phyloP scores from a whole-genome alignment of 352 stramenopile species.

The Globisporangium parvum region DNA sequence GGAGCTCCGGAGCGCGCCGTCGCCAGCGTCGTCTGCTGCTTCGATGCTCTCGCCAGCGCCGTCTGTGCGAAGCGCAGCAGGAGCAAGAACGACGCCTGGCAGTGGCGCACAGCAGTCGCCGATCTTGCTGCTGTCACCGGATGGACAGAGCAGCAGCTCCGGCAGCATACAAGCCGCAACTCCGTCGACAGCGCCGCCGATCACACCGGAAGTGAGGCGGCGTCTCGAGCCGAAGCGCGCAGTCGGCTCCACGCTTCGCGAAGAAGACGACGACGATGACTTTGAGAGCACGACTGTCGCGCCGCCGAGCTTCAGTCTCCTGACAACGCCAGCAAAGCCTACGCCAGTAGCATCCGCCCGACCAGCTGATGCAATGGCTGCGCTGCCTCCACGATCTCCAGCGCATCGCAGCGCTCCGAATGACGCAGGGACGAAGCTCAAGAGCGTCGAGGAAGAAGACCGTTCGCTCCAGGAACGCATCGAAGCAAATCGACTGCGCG shows the following conservation, averaged over 20 bases:
- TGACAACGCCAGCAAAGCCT: neutral
- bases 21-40: neutral
- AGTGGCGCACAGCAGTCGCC: slow-evolving; percentile 4
- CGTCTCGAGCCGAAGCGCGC: neutral
- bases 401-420: no score
- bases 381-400: neutral
- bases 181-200: neutral
- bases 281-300: slow-evolving; percentile 5
- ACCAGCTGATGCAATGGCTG: no score
- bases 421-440: neutral
- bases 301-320: slow-evolving; percentile 11
- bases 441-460: slow-evolving; percentile 7
- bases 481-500: slow-evolving; percentile 58
- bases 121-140: slow-evolving; percentile 11
- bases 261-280: slow-evolving; percentile 8
- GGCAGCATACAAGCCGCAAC: neutral
- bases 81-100: neutral
- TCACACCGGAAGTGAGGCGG: neutral
- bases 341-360: neutral
- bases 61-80: slow-evolving; percentile 1
- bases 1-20: slow-evolving; percentile 24
- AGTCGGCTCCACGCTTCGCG: neutral
- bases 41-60: slow-evolving; percentile 8
- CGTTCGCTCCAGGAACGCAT: slow-evolving; percentile 39
- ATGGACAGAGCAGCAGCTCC: neutral